Evolutionary conservation across 2,329 filamentous ascomycete genomes (phyloP).

Genomic region (Arthroderma uncinatum): DNA sequence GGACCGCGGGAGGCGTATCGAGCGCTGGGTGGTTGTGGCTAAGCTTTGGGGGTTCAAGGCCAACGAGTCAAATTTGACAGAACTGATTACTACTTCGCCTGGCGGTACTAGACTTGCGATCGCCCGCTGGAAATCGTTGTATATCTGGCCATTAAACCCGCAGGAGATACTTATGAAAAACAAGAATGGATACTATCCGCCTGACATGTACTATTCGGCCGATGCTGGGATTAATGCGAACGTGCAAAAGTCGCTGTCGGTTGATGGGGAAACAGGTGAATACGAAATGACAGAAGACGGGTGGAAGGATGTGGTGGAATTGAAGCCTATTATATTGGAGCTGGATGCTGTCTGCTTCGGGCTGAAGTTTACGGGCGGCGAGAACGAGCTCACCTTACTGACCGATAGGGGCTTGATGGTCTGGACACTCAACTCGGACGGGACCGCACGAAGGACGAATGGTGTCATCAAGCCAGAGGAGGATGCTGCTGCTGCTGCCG

Average conservation of each 20-base stretch:
- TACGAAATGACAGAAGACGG: background rate
- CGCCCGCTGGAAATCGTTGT: constrained; percentile 33
- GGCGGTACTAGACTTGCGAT: constrained; percentile 31
- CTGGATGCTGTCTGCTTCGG: constrained; percentile 31
- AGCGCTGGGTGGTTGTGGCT: constrained; percentile 28
- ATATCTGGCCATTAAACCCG: constrained; percentile 33
- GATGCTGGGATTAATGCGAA: constrained; percentile 9
- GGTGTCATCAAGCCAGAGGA: constrained; percentile 9
- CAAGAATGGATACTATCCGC: constrained; percentile 24
- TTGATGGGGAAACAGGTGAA: background rate
- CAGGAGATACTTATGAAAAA: constrained; percentile 26
- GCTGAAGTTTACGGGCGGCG: constrained; percentile 22
- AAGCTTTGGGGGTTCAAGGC: constrained; percentile 28
- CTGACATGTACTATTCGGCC: constrained; percentile 16
- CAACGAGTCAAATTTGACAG: constrained; percentile 25
- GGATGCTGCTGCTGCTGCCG: background rate
- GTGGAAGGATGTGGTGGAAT: constrained; percentile 17
- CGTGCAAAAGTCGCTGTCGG: background rate
- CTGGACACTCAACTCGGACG: constrained; percentile 26
- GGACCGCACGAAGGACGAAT: constrained; percentile 18
- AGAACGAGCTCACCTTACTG: constrained; percentile 30
- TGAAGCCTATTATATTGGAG: constrained; percentile 26
- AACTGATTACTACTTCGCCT: constrained; percentile 24
- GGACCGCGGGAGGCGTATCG: constrained; percentile 31
- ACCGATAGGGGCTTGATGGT: constrained; percentile 34